Evolutionary conservation across 306 rosid species (phyloP).

Genomic region (Fagus crenata): DNA sequence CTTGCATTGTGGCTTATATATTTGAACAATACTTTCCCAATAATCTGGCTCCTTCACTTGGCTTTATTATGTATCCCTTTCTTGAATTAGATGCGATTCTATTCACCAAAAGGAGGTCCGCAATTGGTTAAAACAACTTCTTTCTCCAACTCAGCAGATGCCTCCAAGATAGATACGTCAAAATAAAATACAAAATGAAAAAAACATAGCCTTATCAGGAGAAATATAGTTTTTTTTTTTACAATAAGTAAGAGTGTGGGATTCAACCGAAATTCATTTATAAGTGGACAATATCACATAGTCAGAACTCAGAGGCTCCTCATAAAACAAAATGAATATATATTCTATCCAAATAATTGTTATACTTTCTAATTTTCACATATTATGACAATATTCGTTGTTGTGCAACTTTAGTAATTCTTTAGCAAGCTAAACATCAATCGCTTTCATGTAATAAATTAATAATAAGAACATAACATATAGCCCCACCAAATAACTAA

Average conservation of each 20-base stretch:
- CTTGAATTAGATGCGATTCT: conserved; percentile 48
- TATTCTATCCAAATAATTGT: not conserved
- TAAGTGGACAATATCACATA: too few species aligned
- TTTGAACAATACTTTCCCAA: conserved; percentile 6
- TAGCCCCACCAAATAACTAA: conserved; percentile 45
- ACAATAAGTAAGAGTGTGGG: too few species aligned
- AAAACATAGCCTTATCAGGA: not conserved
- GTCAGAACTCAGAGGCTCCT: too few species aligned
- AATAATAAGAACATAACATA: conserved; percentile 43
- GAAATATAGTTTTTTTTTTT: not conserved
- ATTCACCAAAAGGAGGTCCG: conserved; percentile 42
- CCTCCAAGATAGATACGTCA: conserved; percentile 50
- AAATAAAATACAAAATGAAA: conserved; percentile 17
- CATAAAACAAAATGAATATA: too few species aligned
- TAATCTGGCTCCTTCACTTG: not conserved
- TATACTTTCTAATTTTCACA: not conserved
- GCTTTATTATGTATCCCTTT: conserved; percentile 26
- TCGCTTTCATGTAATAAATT: conserved; percentile 47
- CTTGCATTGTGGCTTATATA: not conserved
- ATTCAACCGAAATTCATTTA: too few species aligned
- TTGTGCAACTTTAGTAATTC: conserved; percentile 19
- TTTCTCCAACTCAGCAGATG: conserved; percentile 61
- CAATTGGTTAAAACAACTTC: conserved; percentile 66
- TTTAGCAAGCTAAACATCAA: conserved; percentile 5
- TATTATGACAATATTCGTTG: conserved; percentile 53